Conservation (phyloP, 2,329 filamentous ascomycete genomes). For the Erysiphe pulchra region DNA sequence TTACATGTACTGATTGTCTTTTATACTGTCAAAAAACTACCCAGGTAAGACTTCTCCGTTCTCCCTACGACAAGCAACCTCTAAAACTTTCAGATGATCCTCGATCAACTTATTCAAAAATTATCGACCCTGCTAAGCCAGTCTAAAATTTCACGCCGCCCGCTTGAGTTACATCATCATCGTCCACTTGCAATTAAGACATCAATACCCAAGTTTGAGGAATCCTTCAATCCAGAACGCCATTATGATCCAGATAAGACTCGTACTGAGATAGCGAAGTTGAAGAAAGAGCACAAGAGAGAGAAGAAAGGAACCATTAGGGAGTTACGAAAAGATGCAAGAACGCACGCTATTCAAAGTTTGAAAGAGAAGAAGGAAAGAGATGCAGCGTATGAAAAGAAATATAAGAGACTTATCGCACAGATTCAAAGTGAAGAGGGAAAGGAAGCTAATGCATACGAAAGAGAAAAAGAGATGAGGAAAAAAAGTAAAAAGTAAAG, state of each 20-base stretch:
- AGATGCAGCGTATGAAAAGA: conserved; percentile 86
- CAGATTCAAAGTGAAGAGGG: conserved; percentile 95
- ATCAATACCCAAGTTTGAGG: conserved; percentile 84
- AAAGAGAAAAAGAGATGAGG: conserved; percentile 54
- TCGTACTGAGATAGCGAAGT: conserved; percentile 58
- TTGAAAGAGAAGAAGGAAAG: conserved; percentile 78
- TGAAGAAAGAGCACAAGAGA: conserved; percentile 77
- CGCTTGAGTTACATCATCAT: conserved; percentile 75
- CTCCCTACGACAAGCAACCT: not conserved
- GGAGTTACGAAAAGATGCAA: conserved; percentile 83
- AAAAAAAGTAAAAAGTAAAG: conserved; percentile 34
- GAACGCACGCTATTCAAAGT: conserved; percentile 78
- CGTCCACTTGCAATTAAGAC: conserved; percentile 67
- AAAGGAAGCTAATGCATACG: conserved; percentile 64
- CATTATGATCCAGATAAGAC: conserved; percentile 94
- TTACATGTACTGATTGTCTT: conserved; percentile 27
- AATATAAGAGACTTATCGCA: conserved; percentile 73
- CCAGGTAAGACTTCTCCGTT: conserved; percentile 5
- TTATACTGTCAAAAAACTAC: conserved; percentile 20
- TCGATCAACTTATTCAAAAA: conserved; percentile 14
- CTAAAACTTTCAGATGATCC: conserved; percentile 8
- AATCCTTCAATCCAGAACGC: conserved; percentile 76
- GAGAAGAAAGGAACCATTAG: conserved; percentile 87
- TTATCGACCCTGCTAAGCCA: conserved; percentile 29
- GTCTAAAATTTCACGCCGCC: conserved; percentile 41